Percentiles rank a stretch among this genome's conserved stretches.
Evolutionary conservation across 192 early-diverging fungal species (phyloP).

Genomic region (Backusella liffmaniae): DNA sequence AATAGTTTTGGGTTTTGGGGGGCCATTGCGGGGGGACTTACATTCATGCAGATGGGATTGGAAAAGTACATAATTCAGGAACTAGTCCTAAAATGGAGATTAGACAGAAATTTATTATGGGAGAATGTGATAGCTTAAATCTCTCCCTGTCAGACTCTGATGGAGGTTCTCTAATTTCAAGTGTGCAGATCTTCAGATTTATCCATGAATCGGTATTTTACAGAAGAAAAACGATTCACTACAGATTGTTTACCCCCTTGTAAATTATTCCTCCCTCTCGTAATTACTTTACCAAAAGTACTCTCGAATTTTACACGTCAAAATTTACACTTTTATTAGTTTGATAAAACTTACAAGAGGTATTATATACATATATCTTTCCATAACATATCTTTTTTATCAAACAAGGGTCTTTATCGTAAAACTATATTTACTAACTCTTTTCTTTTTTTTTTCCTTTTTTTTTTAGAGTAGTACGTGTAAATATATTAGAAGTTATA

Average conservation of each 20-base stretch:
- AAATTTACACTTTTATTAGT: not conserved
- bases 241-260: not conserved
- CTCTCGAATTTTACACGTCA: not conserved
- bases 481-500: not conserved
- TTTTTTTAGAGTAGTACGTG: not conserved
- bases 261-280: not conserved
- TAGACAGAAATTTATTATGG: not conserved
- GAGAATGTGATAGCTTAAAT: not conserved
- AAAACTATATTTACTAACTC: not conserved
- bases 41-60: not conserved
- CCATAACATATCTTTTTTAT: not conserved
- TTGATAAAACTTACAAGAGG: not conserved
- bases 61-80: not conserved
- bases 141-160: not conserved
- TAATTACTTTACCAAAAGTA: not conserved
- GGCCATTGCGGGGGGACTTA: not conserved
- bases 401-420: not conserved
- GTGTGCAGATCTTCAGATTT: not conserved
- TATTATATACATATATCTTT: not conserved
- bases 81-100: not conserved
- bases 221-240: not conserved
- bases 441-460: not conserved
- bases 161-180: not conserved
- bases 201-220: conserved; percentile 4
- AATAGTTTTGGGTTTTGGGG: not conserved